Evolutionary conservation across 2,329 filamentous ascomycete genomes (phyloP), one percentile per base, ranked within the genome.

Genomic region (Mollisia scopiformis): DNA sequence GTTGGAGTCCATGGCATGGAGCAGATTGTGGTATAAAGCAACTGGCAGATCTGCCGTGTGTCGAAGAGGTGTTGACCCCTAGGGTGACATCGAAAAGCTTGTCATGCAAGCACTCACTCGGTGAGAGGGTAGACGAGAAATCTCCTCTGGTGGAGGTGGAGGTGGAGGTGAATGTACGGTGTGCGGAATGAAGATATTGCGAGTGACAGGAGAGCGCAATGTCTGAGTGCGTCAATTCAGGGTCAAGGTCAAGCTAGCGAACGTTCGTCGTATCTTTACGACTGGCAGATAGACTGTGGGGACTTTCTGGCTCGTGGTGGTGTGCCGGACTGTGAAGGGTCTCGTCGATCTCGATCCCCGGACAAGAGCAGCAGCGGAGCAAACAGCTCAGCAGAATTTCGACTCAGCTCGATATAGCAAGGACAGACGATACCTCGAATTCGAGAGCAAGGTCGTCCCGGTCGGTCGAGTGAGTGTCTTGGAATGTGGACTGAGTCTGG

Each of bases 1-100:
- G 62, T 85, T 81, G 59, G 66, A 68, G 56, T 75, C 73, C 72
- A 73, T 74, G 64, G 67, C 65, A 71, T 68, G 54, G 31, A 58
- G 37, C 23, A 54, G 35, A 19, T 19, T 10, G n/a, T 31, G 50
- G 49, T n/a, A 37, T n/a, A 53, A 50, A 39, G 39, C 47, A 53
- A 47, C 31, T 52, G 35, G 52, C 55, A 49, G 54, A 56, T 59
- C 47, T 64, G 49, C 57, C 58, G 57, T 60, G 50, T 28, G 50
- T 21, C 33, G 28, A 37, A 27, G 51, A 33, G 51, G 27, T 55
- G 30, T 50, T 31, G 33, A 35, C n/a, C 35, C 57, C 63, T 62
- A 64, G 47, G 27, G 37, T 55, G 58, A 66, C 68, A 69, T 69
- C 55, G 66, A 67, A 62, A 62, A 57, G 25, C 53, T 50, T 21